phyloP scores from a whole-genome alignment of 345 rosid species.

The Garcia nutans region DNA sequence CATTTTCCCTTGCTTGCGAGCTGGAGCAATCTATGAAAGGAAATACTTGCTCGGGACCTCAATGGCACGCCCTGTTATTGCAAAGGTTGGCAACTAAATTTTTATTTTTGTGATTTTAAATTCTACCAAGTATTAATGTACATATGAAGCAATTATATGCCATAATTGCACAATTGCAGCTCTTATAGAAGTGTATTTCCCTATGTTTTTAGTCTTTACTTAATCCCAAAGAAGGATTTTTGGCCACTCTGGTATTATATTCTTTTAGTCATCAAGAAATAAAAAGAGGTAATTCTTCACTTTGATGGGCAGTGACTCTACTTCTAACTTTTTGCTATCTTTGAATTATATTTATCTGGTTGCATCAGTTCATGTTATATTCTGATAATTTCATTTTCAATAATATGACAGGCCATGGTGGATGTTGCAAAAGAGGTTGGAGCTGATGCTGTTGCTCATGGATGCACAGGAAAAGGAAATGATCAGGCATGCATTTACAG shows the following conservation, averaged over 20 bases:
- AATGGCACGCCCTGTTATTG: constrained; percentile 98
- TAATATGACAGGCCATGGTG: constrained; percentile 80
- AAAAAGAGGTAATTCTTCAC: not conserved
- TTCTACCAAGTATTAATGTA: not conserved
- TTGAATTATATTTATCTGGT: not conserved
- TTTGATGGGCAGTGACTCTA: not conserved
- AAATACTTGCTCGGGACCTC: constrained; percentile 96
- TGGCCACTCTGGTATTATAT: not conserved
- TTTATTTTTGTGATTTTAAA: constrained; percentile 6
- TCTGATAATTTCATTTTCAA: not conserved
- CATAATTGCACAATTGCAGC: not conserved
- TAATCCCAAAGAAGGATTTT: not conserved
- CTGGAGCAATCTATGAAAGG: constrained; percentile 91
- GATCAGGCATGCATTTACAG: constrained; percentile 64
- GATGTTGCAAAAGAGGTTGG: constrained; percentile 97
- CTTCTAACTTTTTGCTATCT: not conserved
- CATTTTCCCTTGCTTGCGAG: constrained; percentile 85
- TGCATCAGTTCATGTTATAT: not conserved
- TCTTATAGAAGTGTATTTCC: not conserved
- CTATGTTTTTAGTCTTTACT: not conserved
- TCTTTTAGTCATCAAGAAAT: not conserved
- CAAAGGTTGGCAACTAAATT: constrained; percentile 51
- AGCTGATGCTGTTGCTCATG: constrained; percentile 96
- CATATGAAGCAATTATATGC: not conserved
- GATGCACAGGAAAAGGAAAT: constrained; percentile 99